phyloP scores from a whole-genome alignment of 2,329 filamentous ascomycete genomes.

The Clarireedia hainanense region DNA sequence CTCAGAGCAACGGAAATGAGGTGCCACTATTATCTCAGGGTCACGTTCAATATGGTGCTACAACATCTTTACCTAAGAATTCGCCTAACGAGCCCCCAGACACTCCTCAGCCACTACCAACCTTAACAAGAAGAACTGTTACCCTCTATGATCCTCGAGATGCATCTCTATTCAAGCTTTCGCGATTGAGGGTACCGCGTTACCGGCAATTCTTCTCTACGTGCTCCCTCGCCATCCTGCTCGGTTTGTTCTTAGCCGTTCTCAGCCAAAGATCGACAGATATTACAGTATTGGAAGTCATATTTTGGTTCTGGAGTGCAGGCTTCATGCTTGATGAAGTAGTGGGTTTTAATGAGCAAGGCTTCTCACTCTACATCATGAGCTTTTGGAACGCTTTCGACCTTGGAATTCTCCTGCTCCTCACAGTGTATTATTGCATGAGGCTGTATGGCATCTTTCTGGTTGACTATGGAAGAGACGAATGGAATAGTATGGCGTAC shows the following conservation, averaged over 20 bases:
- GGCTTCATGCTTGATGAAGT: constrained; percentile 96
- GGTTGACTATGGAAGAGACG: constrained; percentile 58
- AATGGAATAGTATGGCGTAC: constrained; percentile 78
- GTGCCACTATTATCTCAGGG: constrained; percentile 5
- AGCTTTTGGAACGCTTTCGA: constrained; percentile 98
- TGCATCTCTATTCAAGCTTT: constrained; percentile 86
- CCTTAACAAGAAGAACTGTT: constrained; percentile 49
- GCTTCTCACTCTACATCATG: constrained; percentile 93
- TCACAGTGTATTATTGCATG: constrained; percentile 85
- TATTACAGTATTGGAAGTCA: constrained; percentile 76
- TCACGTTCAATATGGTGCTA: constrained; percentile 32
- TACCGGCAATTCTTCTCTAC: constrained; percentile 90
- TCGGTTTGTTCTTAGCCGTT: constrained; percentile 79
- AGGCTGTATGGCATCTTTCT: constrained; percentile 81
- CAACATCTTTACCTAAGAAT: constrained; percentile 1
- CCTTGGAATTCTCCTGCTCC: constrained; percentile 75
- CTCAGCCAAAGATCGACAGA: constrained; percentile 65
- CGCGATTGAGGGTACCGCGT: constrained; percentile 79
- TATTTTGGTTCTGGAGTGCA: constrained; percentile 98
- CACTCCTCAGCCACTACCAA: constrained; percentile 19
- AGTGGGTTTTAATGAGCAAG: constrained; percentile 93
- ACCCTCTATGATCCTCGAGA: constrained; percentile 85
- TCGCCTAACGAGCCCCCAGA: constrained; percentile 4
- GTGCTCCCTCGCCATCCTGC: constrained; percentile 74
- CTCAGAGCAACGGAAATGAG: background rate